phyloP scores from a whole-genome alignment of 257 asterid species.

The Orobanche coerulescens region DNA sequence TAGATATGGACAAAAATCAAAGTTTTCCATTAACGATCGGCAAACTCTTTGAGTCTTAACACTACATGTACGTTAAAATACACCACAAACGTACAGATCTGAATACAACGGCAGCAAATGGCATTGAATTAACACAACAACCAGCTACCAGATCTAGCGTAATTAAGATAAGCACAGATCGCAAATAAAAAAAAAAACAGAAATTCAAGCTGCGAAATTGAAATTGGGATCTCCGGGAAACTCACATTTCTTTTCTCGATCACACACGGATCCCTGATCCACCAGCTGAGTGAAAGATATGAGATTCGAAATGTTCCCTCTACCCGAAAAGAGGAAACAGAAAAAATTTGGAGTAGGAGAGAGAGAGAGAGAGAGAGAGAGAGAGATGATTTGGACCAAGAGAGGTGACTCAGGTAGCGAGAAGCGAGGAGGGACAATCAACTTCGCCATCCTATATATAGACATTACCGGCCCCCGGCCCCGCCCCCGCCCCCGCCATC shows the following conservation, averaged over 20 bases:
- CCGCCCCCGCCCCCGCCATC: not conserved
- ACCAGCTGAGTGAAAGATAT: not conserved
- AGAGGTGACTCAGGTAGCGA: conserved; percentile 15
- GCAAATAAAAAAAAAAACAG: not conserved
- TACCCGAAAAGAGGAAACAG: conserved; percentile 7
- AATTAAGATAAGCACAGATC: not conserved
- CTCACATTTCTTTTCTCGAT: conserved; percentile 24
- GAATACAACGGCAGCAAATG: conserved; percentile 5
- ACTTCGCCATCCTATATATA: conserved; percentile 21
- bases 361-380: not conserved
- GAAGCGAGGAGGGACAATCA: conserved; percentile 23
- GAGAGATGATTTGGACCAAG: conserved; percentile 18
- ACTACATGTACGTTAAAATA: not conserved
- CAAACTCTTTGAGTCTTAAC: conserved; percentile 9
- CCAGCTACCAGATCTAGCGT: conserved; percentile 27
- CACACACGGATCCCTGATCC: conserved; percentile 20
- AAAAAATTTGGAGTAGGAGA: conserved; percentile 11
- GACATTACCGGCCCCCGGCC: conserved; percentile 7
- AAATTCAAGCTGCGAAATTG: not conserved
- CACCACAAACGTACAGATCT: conserved; percentile 22
- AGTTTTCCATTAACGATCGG: conserved; percentile 13
- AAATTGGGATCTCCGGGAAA: conserved; percentile 18
- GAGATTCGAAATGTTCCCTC: conserved; percentile 20
- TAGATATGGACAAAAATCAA: conserved; percentile 7
- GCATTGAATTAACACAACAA: conserved; percentile 11